phyloP scores from a whole-genome alignment of 164 flowering plant species.

The Stephania cephalantha region DNA sequence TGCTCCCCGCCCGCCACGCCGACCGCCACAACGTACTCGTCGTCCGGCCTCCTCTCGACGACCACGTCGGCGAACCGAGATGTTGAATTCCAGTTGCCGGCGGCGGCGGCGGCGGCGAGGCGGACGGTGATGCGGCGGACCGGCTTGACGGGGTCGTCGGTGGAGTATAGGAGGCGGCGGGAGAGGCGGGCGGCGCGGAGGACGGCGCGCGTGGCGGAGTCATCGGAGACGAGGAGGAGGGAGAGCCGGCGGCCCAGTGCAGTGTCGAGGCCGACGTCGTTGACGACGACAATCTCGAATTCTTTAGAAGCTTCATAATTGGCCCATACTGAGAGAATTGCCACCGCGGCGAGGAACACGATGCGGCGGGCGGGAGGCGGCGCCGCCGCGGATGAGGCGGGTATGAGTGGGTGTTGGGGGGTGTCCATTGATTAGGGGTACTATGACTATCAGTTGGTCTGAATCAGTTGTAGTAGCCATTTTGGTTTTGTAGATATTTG shows the following conservation, averaged over 20 bases:
- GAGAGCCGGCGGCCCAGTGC: constrained; percentile 28
- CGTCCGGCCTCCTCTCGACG: constrained; percentile 13
- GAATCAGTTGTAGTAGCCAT: too few relatives aligned
- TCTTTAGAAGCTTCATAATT: constrained; percentile 55
- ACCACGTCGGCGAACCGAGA: background rate
- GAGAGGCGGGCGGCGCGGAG: constrained; percentile 30
- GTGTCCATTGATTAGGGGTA: background rate
- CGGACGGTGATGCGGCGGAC: constrained; percentile 27
- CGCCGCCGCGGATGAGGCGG: background rate
- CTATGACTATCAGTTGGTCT: too few relatives aligned
- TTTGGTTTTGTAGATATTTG: too few relatives aligned
- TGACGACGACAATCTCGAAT: constrained; percentile 33
- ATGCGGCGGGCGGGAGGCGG: background rate
- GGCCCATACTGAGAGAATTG: constrained; percentile 42
- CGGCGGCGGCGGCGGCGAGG: constrained; percentile 17
- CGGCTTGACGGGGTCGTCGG: constrained; percentile 10
- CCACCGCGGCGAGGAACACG: constrained; percentile 19
- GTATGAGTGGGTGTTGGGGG: background rate
- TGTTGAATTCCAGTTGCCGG: constrained; percentile 3
- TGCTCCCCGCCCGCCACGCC: constrained; percentile 22
- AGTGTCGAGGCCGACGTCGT: constrained; percentile 23
- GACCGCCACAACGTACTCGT: constrained; percentile 14
- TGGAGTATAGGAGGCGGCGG: constrained; percentile 31
- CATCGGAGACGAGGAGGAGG: constrained; percentile 46
- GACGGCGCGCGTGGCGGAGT: constrained; percentile 35